A percentile compares a stretch with the other conserved stretches of the same genome.
These are phyloP conservation scores for Stagonosporopsis chrysanthemi DNA, from an alignment of 2,329 filamentous ascomycete genomes.

Conservation along the genomic window DNA sequence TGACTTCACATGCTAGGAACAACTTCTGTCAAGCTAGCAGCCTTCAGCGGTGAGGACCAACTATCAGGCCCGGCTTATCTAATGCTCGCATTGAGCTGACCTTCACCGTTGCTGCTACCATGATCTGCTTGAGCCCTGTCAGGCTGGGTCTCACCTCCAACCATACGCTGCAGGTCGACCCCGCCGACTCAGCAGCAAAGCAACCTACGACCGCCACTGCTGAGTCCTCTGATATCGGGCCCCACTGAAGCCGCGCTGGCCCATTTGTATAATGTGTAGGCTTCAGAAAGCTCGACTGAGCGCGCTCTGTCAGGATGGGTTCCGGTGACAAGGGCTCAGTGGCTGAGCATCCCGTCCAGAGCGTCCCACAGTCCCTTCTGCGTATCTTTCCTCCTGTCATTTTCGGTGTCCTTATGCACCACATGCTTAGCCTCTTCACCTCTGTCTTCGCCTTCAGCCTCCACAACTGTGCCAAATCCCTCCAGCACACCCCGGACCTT, in stretches of 20 bases:
- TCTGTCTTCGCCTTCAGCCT: slow-evolving; percentile 18
- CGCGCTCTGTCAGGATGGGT: not conserved
- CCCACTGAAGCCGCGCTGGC: not conserved
- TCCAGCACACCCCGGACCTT: slow-evolving; percentile 77
- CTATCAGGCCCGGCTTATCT: not conserved
- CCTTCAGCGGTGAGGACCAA: not conserved
- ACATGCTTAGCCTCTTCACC: slow-evolving; percentile 29
- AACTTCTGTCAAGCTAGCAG: not conserved
- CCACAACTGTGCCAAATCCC: slow-evolving; percentile 60
- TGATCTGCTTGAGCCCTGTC: not conserved
- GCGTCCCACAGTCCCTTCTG: slow-evolving; percentile 49
- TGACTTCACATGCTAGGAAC: slow-evolving; percentile 1
- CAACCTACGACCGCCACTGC: not conserved
- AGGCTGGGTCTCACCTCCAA: not conserved
- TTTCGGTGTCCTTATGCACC: slow-evolving; percentile 17
- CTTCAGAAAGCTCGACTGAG: not conserved
- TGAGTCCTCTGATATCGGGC: not conserved
- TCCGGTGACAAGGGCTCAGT: too few relatives aligned
- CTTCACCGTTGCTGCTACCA: not conserved
- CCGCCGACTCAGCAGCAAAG: not conserved
- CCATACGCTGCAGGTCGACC: not conserved
- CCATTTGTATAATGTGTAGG: not conserved
- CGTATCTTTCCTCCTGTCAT: slow-evolving; percentile 28
- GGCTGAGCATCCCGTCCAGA: slow-evolving; percentile 44
- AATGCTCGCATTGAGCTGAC: not conserved